Base-by-base conservation (phyloP, 2,329 filamentous ascomycete genomes). In the Aspergillus caelatus region DNA sequence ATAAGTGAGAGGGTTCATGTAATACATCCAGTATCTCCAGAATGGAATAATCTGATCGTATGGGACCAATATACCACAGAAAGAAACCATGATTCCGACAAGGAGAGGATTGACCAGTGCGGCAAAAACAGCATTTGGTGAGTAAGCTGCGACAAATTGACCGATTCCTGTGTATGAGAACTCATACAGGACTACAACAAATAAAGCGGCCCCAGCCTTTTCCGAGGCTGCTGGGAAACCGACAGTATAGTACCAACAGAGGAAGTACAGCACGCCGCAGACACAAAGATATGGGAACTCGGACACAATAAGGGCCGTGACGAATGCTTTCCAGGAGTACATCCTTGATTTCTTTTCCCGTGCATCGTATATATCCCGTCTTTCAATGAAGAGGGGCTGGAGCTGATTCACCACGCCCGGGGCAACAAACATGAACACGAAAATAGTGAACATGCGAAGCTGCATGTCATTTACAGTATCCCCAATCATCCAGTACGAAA, bases 111-210 rank as follows among this genome's bases (percentile, higher is more conserved):
- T 91, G 48, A 86, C 86, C 65, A 92, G 90, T 58, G 91, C 88
- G 0, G 89, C 90, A 75, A 92, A 91, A 62, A 83, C 86, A 0
- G 91, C 79, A 65, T 81, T 82, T 46, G 78, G 90, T 0, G 90
- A 89, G 74, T 92, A 92, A 0, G 91, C 90, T 64, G 88, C 89
- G 68, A 94, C 90, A 86, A 90, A 93, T 75, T 92, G 91, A 16
- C 89, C 91, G 86, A 89, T 93, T 70, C 82, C 87, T 30, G 84
- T 85, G 75, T 88, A 86, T 79, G 92, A 90, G 26, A 92, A 78
- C 78, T 88, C 91, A 78, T 92, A 92, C 1, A 93, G 82, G 65
- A 93, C 76, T 10, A 86, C 87, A 85, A 94, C 91, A 34, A 93
- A 80, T 79, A 89, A 93, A 9, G 88, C 84, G 69, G 68, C 69